phyloP scores from a whole-genome alignment of 1,284 basidiomycete genomes.

The Malassezia obtusa region DNA sequence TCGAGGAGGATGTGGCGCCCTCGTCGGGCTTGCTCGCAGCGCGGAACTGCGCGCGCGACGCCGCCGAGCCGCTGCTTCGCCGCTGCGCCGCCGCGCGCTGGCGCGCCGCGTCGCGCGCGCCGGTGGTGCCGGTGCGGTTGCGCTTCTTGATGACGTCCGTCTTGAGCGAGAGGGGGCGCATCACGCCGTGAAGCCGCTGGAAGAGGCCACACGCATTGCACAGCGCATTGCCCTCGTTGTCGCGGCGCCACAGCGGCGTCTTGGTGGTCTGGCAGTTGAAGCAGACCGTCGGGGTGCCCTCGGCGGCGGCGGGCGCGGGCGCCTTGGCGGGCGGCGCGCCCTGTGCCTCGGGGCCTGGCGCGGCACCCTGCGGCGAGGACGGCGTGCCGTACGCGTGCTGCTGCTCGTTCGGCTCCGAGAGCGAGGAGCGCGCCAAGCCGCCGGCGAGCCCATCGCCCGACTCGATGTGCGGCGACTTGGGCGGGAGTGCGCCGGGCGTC shows the following conservation, averaged over 20 bases:
- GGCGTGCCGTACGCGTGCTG: background rate
- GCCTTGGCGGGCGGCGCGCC: background rate
- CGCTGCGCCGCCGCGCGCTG: background rate
- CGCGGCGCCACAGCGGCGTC: slow-evolving; percentile 85
- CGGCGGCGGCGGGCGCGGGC: slow-evolving; percentile 7
- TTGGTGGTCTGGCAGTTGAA: slow-evolving; percentile 92
- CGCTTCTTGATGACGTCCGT: slow-evolving; percentile 97
- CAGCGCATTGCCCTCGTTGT: slow-evolving; percentile 85
- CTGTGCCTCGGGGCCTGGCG: slow-evolving; percentile 17
- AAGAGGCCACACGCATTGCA: slow-evolving; percentile 53
- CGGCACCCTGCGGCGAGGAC: slow-evolving; percentile 3
- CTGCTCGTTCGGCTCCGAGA: background rate
- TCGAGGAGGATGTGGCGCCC: background rate
- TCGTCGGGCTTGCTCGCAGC: background rate
- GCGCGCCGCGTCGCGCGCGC: background rate
- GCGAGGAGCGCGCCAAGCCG: background rate
- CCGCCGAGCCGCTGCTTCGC: background rate
- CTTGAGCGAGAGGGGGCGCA: slow-evolving; percentile 82
- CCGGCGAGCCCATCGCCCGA: background rate
- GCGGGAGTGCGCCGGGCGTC: background rate
- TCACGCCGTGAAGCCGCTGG: slow-evolving; percentile 87
- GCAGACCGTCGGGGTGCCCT: slow-evolving; percentile 60
- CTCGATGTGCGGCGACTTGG: background rate
- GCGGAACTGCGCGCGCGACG: background rate
- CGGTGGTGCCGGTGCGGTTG: slow-evolving; percentile 24